These are phyloP conservation scores for Aspergillus bridgeri DNA, from an alignment of 495 filamentous ascomycete species.

Conservation along the genomic window DNA sequence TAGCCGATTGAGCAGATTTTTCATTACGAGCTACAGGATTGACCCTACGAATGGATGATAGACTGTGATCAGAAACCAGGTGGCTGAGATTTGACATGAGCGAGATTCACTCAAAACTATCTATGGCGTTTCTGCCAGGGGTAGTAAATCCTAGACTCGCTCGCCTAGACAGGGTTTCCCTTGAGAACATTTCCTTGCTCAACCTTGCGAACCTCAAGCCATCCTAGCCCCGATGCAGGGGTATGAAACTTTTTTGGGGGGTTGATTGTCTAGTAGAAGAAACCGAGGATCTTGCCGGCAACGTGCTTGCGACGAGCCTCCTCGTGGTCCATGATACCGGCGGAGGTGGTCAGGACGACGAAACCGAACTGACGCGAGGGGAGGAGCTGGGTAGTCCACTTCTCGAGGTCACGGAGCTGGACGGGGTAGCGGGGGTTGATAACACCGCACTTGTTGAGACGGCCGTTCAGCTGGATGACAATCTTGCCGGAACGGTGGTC, in stretches of 20 bases:
- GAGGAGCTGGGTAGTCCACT: constrained; percentile 97
- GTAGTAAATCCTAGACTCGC: constrained; percentile 11
- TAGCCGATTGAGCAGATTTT: neutral
- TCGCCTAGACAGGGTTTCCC: constrained; percentile 8
- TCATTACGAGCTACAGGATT: neutral
- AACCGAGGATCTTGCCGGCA: constrained; percentile 91
- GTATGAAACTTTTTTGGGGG: constrained; percentile 31
- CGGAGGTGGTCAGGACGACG: constrained; percentile 97
- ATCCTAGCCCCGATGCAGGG: constrained; percentile 21
- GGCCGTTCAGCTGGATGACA: constrained; percentile 89
- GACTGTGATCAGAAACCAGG: constrained; percentile 2
- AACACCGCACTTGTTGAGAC: constrained; percentile 98
- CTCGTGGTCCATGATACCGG: constrained; percentile 99
- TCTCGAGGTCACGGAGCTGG: constrained; percentile 93
- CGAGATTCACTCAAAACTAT: constrained; percentile 27
- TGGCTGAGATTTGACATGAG: constrained; percentile 7
- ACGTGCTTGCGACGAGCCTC: constrained; percentile 98
- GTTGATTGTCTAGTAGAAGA: constrained; percentile 76
- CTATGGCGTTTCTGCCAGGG: constrained; percentile 17
- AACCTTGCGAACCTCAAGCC: constrained; percentile 20
- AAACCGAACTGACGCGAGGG: constrained; percentile 99
- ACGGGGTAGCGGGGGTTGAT: constrained; percentile 99
- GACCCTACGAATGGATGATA: neutral
- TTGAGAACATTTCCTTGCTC: constrained; percentile 28
- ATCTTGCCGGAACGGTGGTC: constrained; percentile 99